phyloP scores from a whole-genome alignment of 805 yeast species.

The Candida rishiriensis region DNA sequence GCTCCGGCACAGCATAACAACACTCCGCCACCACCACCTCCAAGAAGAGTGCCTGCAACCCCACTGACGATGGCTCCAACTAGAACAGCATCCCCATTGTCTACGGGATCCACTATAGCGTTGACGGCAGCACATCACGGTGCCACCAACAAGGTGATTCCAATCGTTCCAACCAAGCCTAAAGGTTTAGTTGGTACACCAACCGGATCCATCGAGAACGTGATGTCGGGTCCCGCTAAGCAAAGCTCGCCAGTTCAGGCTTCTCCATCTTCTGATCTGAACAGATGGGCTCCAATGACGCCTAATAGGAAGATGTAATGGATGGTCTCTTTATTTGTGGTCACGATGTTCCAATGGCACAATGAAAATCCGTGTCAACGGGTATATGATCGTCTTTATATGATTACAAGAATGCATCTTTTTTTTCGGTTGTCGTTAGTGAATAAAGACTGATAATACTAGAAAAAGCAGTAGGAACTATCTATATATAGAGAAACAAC shows the following conservation, averaged over 20 bases:
- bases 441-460: too few species aligned
- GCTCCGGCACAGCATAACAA: conserved; percentile 40
- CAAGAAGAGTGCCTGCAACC: conserved; percentile 2
- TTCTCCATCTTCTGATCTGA: conserved; percentile 1
- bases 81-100: not conserved
- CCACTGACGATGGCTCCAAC: not conserved
- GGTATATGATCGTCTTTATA: too few species aligned
- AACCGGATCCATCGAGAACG: conserved; percentile 3
- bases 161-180: conserved; percentile 31
- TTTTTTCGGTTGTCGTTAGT: too few species aligned
- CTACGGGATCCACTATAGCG: conserved; percentile 4
- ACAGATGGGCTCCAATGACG: conserved; percentile 28
- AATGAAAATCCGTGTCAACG: too few species aligned
- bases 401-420: too few species aligned
- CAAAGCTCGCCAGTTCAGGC: conserved; percentile 1
- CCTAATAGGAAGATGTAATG: conserved; percentile 26
- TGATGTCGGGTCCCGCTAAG: not conserved
- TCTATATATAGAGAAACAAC: too few species aligned
- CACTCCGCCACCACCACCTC: conserved; percentile 3
- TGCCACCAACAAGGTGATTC: conserved; percentile 21
- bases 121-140: not conserved
- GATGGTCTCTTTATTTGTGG: too few species aligned
- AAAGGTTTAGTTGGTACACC: conserved; percentile 17
- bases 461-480: too few species aligned
- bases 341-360: not conserved